Base-by-base conservation (phyloP, 345 rosid genomes). In the Eucalyptus globulus region DNA sequence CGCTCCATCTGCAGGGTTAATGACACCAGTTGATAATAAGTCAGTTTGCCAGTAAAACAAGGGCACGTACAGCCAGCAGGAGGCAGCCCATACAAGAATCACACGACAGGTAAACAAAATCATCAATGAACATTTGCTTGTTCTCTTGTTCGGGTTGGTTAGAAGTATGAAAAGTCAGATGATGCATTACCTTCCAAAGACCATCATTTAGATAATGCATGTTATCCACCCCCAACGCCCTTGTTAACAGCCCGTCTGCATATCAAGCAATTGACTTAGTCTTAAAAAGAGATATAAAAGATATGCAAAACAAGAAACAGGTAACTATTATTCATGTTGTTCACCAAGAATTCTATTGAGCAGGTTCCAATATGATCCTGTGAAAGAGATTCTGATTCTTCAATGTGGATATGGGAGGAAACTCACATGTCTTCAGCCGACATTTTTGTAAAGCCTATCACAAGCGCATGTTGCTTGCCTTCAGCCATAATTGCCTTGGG, bases 131-230 rank as follows among this genome's bases (percentile, higher is more conserved):
- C 44, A 65, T 12, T 27, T 29, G 34, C 34, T 27, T 60, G 81
- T 24, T 45, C 53, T 27, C 21, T 49, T 7, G 12, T 14, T 43
- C 5, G 6, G 49, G 26, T 21, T 56, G 16, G n/a, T 17, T 76
- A 24, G 37, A 9, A 81, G n/a, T 44, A 62, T 50, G 19, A 1
- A 67, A 67, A 29, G 53, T 40, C 29, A 87, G 21, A 50, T 26
- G 44, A 49, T 29, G 54, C 43, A 37, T 80, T 94, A 95, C 99
- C 99, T 97, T 97, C 99, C 99, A 98, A 54, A 98, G 97, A 89
- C 99, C 99, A 90, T 97, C 99, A 81, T 97, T 98, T 87, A 97
- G 98, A 93, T 97, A 98, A 94, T 98, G 99, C 99, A 97, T 95
- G 92, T 93, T 97, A 93, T 98, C 99, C 86, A 96, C 97, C 53